Percentiles rank a stretch among this genome's conserved stretches.
Evolutionary conservation across 202 grass and related monocot species (phyloP).

Genomic region (Schoenoplectus triqueter): DNA sequence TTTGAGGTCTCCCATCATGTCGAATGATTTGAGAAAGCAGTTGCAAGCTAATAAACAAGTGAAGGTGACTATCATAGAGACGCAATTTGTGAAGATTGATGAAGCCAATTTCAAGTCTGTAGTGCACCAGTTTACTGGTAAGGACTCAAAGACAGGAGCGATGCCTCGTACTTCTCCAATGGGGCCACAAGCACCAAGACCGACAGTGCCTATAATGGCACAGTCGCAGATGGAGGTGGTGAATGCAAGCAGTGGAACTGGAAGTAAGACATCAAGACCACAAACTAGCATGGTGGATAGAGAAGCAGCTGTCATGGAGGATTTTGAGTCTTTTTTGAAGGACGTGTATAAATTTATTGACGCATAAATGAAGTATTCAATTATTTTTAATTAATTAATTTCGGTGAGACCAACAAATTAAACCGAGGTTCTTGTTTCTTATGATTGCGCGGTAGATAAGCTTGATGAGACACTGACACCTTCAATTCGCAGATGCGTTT

Average conservation of each 20-base stretch:
- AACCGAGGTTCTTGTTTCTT: too few species aligned
- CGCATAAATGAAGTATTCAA: background rate
- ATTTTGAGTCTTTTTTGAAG: conserved; percentile 14
- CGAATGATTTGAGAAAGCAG: too few species aligned
- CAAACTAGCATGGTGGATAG: background rate
- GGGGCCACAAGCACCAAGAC: background rate
- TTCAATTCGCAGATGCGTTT: too few species aligned
- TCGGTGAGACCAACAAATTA: background rate
- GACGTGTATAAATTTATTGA: conserved; percentile 2
- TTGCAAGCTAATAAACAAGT: conserved; percentile 14
- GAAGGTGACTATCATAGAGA: conserved; percentile 84
- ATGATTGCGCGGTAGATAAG: too few species aligned
- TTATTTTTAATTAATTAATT: background rate
- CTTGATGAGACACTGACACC: too few species aligned
- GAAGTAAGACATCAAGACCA: background rate
- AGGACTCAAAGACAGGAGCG: background rate
- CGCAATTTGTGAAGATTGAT: conserved; percentile 64
- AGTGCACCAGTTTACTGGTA: conserved; percentile 76
- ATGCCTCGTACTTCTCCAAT: background rate
- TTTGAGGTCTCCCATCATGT: too few species aligned
- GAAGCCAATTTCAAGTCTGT: conserved; percentile 70
- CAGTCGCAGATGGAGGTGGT: background rate
- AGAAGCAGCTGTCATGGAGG: background rate
- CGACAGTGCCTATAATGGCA: background rate
- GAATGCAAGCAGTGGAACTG: background rate